Percentiles rank a stretch among this genome's conserved stretches.
Evolutionary conservation across 306 rosid genomes (phyloP).

Genomic region (Quercus engelmannii): DNA sequence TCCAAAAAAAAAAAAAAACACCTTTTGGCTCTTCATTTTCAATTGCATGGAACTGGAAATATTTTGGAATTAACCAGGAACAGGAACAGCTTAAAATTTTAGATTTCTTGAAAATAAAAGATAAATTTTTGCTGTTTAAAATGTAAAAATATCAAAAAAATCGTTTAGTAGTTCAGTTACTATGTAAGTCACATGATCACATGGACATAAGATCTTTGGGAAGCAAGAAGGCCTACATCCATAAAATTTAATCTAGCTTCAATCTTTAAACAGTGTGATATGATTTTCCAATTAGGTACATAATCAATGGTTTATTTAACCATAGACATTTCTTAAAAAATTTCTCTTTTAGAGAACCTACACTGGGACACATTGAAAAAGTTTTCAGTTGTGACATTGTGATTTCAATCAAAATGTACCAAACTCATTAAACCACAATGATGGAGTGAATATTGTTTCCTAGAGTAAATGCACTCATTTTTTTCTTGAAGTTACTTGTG

Average conservation of each 20-base stretch:
- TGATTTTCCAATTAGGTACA: neutral
- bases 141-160: no score
- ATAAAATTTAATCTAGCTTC: neutral
- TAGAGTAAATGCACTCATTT: neutral
- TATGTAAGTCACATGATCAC: neutral
- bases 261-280: neutral
- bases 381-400: neutral
- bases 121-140: no score
- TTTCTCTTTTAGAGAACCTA: neutral
- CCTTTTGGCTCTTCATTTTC: neutral
- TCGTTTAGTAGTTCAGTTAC: neutral
- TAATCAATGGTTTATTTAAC: neutral
- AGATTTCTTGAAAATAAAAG: neutral
- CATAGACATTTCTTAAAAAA: neutral
- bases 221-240: neutral
- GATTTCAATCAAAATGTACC: neutral
- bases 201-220: neutral
- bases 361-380: neutral
- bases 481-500: neutral
- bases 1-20: no score
- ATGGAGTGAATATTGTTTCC: neutral
- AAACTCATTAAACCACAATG: neutral
- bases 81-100: neutral
- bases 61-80: neutral
- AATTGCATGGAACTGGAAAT: neutral